A percentile compares a stretch with the other conserved stretches of the same genome.
Evolutionary conservation across 148 eudicot genomes (phyloP).

Genomic region (Silene uniflora): DNA sequence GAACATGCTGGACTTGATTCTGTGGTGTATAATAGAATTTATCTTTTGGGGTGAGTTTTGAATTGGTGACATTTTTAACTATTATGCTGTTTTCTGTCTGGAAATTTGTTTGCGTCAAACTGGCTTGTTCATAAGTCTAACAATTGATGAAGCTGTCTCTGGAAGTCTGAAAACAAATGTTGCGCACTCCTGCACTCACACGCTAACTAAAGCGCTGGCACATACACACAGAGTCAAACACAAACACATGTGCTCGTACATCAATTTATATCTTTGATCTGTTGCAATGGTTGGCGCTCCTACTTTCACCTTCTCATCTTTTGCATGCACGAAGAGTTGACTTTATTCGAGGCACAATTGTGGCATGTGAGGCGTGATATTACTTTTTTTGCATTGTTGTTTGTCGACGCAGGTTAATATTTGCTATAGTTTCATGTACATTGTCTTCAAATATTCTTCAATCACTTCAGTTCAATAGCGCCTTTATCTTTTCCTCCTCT

Average conservation of each 20-base stretch:
- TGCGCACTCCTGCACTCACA: background rate
- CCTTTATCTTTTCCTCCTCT: background rate
- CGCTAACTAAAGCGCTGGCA: no score
- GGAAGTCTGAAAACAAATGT: background rate
- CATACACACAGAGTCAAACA: no score
- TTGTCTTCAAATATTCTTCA: background rate
- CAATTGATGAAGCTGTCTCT: background rate
- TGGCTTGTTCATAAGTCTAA: background rate
- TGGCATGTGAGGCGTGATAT: background rate
- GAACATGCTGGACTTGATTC: conserved; percentile 98
- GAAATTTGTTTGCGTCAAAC: conserved; percentile 5
- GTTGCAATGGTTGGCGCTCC: background rate
- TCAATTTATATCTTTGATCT: background rate
- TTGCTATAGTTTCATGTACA: background rate
- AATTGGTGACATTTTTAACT: background rate
- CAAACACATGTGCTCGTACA: no score
- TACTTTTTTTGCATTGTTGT: background rate
- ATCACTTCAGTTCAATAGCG: background rate
- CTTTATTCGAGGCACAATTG: background rate
- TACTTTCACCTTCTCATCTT: background rate
- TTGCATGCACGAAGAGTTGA: background rate
- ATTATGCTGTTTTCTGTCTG: background rate
- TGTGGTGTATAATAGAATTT: conserved; percentile 83
- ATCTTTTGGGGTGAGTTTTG: conserved; percentile 83
- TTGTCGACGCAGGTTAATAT: background rate